phyloP scores from a whole-genome alignment of 108 stramenopile genomes.

The Pseudonitzschia delicatissima region DNA sequence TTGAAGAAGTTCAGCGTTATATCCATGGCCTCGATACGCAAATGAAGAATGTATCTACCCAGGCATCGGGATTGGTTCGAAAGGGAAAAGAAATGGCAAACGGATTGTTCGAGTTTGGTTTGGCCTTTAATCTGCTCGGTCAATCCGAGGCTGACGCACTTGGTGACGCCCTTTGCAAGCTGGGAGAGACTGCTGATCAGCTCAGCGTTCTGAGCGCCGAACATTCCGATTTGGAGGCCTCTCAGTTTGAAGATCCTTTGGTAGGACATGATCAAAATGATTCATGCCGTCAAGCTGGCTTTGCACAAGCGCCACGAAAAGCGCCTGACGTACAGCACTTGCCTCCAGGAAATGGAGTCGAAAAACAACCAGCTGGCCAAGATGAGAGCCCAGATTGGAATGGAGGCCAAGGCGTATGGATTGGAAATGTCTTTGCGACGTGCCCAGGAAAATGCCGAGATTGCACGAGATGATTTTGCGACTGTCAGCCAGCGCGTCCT shows the following conservation, averaged over 20 bases:
- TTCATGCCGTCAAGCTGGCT: constrained; percentile 92
- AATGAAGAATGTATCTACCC: constrained; percentile 91
- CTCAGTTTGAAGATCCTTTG: constrained; percentile 89
- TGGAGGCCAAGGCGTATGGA: constrained; percentile 80
- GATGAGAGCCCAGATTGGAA: constrained; percentile 69
- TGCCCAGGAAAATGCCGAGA: constrained; percentile 71
- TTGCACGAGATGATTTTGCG: constrained; percentile 84
- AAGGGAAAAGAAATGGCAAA: constrained; percentile 92
- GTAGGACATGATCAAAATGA: constrained; percentile 92
- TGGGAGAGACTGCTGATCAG: constrained; percentile 87
- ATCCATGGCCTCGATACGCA: constrained; percentile 85
- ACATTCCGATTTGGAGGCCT: constrained; percentile 86
- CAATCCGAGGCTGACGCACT: constrained; percentile 88
- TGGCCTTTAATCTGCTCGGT: constrained; percentile 94
- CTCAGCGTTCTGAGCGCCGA: constrained; percentile 69
- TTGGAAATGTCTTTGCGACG: constrained; percentile 81
- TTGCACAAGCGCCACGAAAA: constrained; percentile 88
- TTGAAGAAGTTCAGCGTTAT: constrained; percentile 92
- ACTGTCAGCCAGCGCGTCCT: constrained; percentile 83
- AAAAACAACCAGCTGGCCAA: constrained; percentile 59
- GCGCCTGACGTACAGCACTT: constrained; percentile 75
- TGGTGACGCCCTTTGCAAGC: constrained; percentile 76
- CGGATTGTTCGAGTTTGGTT: constrained; percentile 94
- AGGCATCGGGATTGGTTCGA: constrained; percentile 85
- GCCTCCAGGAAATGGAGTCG: constrained; percentile 71